Evolutionary conservation across 768 basidiomycete genomes (phyloP), one percentile per base, ranked within the genome.

Genomic region (Agrocybe chaxingu): DNA sequence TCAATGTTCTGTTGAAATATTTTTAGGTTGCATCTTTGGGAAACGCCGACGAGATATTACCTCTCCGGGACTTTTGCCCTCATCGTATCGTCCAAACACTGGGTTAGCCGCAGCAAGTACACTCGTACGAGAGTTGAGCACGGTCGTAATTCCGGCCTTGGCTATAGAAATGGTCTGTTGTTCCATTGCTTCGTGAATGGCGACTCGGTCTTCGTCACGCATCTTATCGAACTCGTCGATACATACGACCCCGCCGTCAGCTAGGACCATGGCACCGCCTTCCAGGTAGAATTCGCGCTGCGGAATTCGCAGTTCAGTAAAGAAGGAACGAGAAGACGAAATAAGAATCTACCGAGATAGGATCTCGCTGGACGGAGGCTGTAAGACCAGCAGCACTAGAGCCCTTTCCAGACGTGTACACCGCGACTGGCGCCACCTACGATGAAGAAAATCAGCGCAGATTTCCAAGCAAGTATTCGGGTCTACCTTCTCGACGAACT

Each of bases 141-240:
- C 92, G 2, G 96, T 99, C 0, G 97, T 98, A 49, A 99, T 99
- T 54, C 96, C 97, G 3, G 97, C 97, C 66, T 99, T 98, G 12
- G 96, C 96, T 56, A 99, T 98, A 1, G 97, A 98, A 58, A 99
- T 98, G 0, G 97, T 99, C 63, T 98, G 96, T 63, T 99, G 97
- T 62, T 99, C 97, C 97, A 99, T 99, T 10, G 96, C 97, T 72
- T 98, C 97, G 69, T 98, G 97, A 52, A 98, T 98, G 0, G 97
- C 97, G 4, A 98, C 97, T 48, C 97, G 85, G 66, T 99, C 97
- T 68, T 98, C 96, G 58, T 99, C 97, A 35, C 96, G 79, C 97
- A 99, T 99, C 75, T 99, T 99, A 72, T 99, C 97, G 60, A 99
- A 99, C 67, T 99, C 97, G 60, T 99, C 97, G 62, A 99, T 99